Evolutionary conservation across 108 stramenopile genomes (phyloP), one percentile per base, ranked within the genome.

Genomic region (Cyclotella baltica): DNA sequence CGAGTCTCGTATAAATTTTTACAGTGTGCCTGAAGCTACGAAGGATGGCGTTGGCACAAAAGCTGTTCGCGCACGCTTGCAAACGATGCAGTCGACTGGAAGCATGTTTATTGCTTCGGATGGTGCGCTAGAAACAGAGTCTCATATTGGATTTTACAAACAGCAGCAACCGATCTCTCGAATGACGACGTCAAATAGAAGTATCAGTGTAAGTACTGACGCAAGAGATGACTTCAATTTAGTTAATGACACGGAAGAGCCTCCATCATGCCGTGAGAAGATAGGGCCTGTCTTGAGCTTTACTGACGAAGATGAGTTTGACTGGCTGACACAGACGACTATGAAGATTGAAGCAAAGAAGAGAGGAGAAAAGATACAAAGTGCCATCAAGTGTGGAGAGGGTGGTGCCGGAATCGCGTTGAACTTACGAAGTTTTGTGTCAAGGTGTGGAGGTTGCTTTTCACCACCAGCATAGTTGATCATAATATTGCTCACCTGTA

Each of bases 271-370:
- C 19, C 71, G 58, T 15, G 59, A 72, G 31, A 61, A 59, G 43
- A 4, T 72, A 0, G 55, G 29, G 36, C 70, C 36, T 28, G 25
- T 37, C 0, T 19, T 72, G 36, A 62, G 59, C 46, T 72, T 33
- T 8, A 34, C 52, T 6, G 70, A 72, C 6, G 71, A 72, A 13
- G 71, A 72, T 8, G 59, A 48, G 43, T 40, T 57, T 56, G 59
- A 72, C 51, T 72, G 57, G 57, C 34, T 72, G 31, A 28, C 59
- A 28, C 52, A 72, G 48, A 34, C 55, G 11, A 72, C 71, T 19
- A 59, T 40, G 33, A 61, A 61, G 37, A 72, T 72, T 4, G 59
- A 72, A 53, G 71, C 55, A 0, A 72, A 72, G 57, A 72, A 62
- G 59, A 72, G 47, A 47, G 57, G n/a, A 61, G 6, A 56, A 5